phyloP scores from a whole-genome alignment of 345 rosid genomes.

The Gossypium herbaceum region DNA sequence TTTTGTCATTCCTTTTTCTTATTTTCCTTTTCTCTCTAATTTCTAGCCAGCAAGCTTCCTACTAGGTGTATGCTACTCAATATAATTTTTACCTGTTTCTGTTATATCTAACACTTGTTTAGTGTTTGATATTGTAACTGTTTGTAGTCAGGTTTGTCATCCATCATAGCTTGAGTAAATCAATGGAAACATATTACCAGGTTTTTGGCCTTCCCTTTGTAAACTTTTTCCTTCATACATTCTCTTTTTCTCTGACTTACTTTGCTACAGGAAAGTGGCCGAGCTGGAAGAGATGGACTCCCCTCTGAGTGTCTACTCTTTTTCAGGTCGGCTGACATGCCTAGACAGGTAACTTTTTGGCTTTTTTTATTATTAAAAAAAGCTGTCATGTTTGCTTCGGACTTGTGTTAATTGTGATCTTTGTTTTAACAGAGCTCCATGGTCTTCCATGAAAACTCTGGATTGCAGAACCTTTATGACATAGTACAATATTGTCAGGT shows the following conservation, averaged over 20 bases:
- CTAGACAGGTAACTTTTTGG: conserved; percentile 64
- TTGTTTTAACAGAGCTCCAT: conserved; percentile 73
- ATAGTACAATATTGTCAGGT: conserved; percentile 94
- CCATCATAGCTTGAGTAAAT: conserved; percentile 98
- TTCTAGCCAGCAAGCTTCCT: neutral
- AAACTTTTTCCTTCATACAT: neutral
- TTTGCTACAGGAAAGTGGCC: conserved; percentile 82
- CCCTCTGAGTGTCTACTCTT: conserved; percentile 86
- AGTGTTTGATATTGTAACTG: conserved; percentile 19
- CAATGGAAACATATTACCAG: conserved; percentile 99
- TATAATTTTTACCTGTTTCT: neutral
- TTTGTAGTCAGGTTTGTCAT: conserved; percentile 94
- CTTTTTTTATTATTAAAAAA: neutral
- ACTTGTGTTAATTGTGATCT: conserved; percentile 11
- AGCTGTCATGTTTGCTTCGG: neutral
- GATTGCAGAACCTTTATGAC: conserved; percentile 87
- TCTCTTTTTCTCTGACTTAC: conserved; percentile 19
- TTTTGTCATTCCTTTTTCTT: neutral
- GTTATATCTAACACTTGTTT: neutral
- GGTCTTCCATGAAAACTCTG: conserved; percentile 94
- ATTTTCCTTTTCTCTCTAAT: neutral
- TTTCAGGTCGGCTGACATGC: conserved; percentile 85
- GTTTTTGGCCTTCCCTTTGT: conserved; percentile 31
- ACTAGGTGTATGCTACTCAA: neutral
- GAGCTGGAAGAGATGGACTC: conserved; percentile 97